phyloP scores from a whole-genome alignment of 192 early-diverging fungal species.

The Pilobolus umbonatus region DNA sequence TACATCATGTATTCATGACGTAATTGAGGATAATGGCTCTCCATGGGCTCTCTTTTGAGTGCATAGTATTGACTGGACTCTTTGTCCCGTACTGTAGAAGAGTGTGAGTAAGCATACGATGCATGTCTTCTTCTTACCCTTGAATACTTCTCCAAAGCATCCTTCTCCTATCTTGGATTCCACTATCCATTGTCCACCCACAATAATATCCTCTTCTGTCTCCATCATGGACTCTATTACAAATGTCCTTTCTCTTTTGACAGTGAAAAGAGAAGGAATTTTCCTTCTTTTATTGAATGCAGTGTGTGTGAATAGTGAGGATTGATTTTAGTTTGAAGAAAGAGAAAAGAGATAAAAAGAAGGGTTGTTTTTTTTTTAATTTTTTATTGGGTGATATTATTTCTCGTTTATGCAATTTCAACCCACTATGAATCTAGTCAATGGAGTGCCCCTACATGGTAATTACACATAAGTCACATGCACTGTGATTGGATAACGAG shows the following conservation, averaged over 20 bases:
- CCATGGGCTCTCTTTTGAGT: constrained; percentile 44
- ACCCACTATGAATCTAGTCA: too few species aligned
- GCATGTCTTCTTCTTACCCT: constrained; percentile 36
- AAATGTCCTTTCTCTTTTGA: constrained; percentile 1
- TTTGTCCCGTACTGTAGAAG: constrained; percentile 40
- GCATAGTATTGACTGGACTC: constrained; percentile 42
- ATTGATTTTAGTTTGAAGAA: too few species aligned
- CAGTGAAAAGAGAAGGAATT: too few species aligned
- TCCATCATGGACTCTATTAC: not conserved
- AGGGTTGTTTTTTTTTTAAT: not conserved
- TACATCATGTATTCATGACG: constrained; percentile 46
- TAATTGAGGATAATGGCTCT: constrained; percentile 41
- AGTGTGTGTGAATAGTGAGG: too few species aligned
- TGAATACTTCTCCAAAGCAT: constrained; percentile 55
- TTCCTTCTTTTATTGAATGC: too few species aligned
- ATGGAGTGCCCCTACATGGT: too few species aligned
- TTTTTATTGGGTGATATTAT: too few species aligned
- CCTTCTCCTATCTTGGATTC: constrained; percentile 53
- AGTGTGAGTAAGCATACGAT: not conserved
- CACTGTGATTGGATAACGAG: too few species aligned
- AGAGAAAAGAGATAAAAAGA: not conserved
- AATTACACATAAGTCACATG: too few species aligned
- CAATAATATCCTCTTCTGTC: constrained; percentile 23
- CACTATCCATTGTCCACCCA: constrained; percentile 50
- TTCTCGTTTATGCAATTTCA: too few species aligned